Base-by-base conservation (phyloP, 1,284 basidiomycete genomes). In the Ganoderma meredithae region DNA sequence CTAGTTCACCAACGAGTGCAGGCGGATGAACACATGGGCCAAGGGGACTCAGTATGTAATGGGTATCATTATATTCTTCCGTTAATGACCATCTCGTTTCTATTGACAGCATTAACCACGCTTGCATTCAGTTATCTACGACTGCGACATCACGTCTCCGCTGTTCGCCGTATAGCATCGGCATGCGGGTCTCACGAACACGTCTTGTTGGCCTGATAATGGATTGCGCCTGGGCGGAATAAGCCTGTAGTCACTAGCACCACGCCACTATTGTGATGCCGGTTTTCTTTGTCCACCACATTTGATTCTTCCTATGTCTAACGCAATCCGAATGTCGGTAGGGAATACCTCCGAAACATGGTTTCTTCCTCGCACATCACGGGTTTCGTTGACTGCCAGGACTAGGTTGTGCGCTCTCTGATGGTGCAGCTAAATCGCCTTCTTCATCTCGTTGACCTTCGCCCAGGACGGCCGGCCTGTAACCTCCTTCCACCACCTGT, bases 401-500 rank as follows among this genome's bases (percentile, higher is more conserved):
- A 31, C 27, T 31, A 31, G 27, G 27, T 31, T 31, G 25, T 15
- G 13, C 31, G 27, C 31, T 55, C 52, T 55, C 27, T 33, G 10
- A 55, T 55, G 6, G 12, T 13, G 13, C 17, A 15, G 7, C 8
- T 19, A 19, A 27, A 31, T 55, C 52, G 27, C 5, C 55, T 33
- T 56, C 8, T 36, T n/a, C 55, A 27, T 9, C 33, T 27, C 60
- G 39, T 80, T 77, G 60, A 81, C 76, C 0, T 77, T 79, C 68
- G 76, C 73, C 81, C 82, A 83, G 9, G 81, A 65, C n/a, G 76
- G 73, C 49, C 81, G 78, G 9, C 76, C 73, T n/a, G 73, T 69
- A 60, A 81, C 74, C 25, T 79, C 78, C 64, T 76, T 78, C 80
- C 80, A 81, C 80, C 80, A 82, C 67, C 79, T 79, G 44, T 15